A percentile compares a stretch with the other conserved stretches of the same genome.
phyloP scores from a whole-genome alignment of 2,329 filamentous ascomycete species.

The Penicillium decumbens region DNA sequence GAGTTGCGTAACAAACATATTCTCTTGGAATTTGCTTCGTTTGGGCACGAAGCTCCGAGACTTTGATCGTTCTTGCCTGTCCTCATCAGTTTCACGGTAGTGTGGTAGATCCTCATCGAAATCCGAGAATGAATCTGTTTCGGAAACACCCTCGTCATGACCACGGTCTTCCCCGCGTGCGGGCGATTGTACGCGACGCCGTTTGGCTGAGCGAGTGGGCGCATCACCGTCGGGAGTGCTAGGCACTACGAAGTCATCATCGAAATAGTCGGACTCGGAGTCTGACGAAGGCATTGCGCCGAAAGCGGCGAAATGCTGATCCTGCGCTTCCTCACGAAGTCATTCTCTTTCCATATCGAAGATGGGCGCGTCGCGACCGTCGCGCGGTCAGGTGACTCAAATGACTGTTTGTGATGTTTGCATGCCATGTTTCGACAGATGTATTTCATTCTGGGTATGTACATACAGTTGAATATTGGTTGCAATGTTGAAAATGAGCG shows the following conservation, averaged over 20 bases:
- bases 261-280: conserved; percentile 29
- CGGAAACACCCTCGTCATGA: conserved; percentile 12
- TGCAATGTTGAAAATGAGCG: no score
- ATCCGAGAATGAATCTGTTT: conserved; percentile 22
- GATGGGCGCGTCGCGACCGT: conserved; percentile 3
- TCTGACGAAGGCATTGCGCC: conserved; percentile 30
- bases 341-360: not conserved
- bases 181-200: conserved; percentile 30
- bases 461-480: no score
- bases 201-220: conserved; percentile 31
- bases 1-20: conserved; percentile 47
- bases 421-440: not conserved
- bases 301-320: conserved; percentile 1
- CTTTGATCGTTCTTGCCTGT: conserved; percentile 28
- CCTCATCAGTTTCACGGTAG: conserved; percentile 16
- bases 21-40: conserved; percentile 36
- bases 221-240: conserved; percentile 13
- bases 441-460: no score
- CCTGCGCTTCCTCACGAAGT: not conserved
- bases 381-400: conserved; percentile 13
- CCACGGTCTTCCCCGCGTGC: conserved; percentile 7
- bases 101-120: conserved; percentile 16
- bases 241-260: conserved; percentile 29
- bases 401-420: conserved; percentile 11
- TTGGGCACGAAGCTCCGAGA: conserved; percentile 42